A percentile compares a stretch with the other conserved stretches of the same genome.
Evolutionary conservation across 768 basidiomycete genomes (phyloP).

Genomic region (Boletus vermiculosoides): DNA sequence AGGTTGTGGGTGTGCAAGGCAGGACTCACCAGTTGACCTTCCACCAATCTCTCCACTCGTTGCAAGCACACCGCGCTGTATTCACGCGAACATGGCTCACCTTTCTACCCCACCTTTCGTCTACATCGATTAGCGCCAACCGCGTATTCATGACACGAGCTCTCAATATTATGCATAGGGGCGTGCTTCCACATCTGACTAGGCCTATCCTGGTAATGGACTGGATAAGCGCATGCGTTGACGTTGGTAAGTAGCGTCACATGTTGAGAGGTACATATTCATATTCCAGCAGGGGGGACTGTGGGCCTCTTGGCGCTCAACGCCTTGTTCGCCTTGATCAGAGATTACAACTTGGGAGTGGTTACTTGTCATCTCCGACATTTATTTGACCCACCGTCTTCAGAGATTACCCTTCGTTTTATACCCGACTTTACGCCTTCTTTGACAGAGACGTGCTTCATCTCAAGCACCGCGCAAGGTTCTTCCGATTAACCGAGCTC

Average conservation of each 20-base stretch:
- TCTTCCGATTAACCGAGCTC: conserved; percentile 88
- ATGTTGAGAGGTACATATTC: not conserved
- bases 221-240: conserved; percentile 84
- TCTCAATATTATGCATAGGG: conserved; percentile 77
- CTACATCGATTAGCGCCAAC: conserved; percentile 29
- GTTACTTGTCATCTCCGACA: not conserved
- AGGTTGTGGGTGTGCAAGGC: conserved; percentile 36
- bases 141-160: conserved; percentile 51
- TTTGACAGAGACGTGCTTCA: conserved; percentile 87
- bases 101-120: conserved; percentile 59
- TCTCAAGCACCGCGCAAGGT: conserved; percentile 88
- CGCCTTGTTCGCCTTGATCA: conserved; percentile 86
- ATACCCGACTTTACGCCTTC: conserved; percentile 86
- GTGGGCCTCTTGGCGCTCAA: conserved; percentile 89
- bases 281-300: conserved; percentile 60
- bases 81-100: conserved; percentile 82
- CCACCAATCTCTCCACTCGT: conserved; percentile 74
- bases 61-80: conserved; percentile 74
- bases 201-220: conserved; percentile 83
- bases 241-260: conserved; percentile 54
- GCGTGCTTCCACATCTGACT: conserved; percentile 81
- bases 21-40: conserved; percentile 66
- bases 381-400: conserved; percentile 5
- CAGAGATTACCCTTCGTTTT: conserved; percentile 96
- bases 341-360: conserved; percentile 87